A percentile compares a stretch with the other conserved stretches of the same genome.
phyloP scores from a whole-genome alignment of 2,329 filamentous ascomycete genomes.

The Xylaria sp. region DNA sequence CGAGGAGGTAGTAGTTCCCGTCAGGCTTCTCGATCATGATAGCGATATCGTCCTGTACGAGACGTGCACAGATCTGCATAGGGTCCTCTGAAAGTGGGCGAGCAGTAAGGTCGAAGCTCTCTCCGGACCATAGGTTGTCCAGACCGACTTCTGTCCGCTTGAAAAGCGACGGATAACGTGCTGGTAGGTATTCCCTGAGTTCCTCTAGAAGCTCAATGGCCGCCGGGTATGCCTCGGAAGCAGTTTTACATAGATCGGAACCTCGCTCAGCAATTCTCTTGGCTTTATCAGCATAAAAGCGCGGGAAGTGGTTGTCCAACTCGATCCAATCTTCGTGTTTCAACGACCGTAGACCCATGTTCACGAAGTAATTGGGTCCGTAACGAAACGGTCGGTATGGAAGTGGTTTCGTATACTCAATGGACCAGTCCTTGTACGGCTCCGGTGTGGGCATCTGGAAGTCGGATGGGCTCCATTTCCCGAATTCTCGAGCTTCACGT shows the following conservation, averaged over 20 bases:
- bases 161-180: slow-evolving; percentile 70
- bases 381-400: slow-evolving; percentile 75
- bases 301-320: slow-evolving; percentile 71
- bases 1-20: slow-evolving; percentile 75
- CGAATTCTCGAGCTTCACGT: slow-evolving; percentile 24
- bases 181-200: slow-evolving; percentile 62
- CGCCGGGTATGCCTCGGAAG: slow-evolving; percentile 63
- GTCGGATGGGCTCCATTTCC: slow-evolving; percentile 29
- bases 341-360: slow-evolving; percentile 69
- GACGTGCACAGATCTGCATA: slow-evolving; percentile 66
- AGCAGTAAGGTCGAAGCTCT: slow-evolving; percentile 62
- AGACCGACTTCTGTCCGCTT: slow-evolving; percentile 58
- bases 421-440: slow-evolving; percentile 64
- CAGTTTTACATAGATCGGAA: slow-evolving; percentile 61
- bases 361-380: slow-evolving; percentile 70
- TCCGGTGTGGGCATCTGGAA: slow-evolving; percentile 27
- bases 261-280: slow-evolving; percentile 62
- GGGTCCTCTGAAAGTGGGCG: slow-evolving; percentile 68
- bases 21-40: slow-evolving; percentile 75
- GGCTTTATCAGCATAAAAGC: slow-evolving; percentile 67
- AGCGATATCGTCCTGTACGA: slow-evolving; percentile 77
- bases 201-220: slow-evolving; percentile 74
- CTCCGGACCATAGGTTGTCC: slow-evolving; percentile 64
- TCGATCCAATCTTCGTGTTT: slow-evolving; percentile 75
- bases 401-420: slow-evolving; percentile 63